Evolutionary conservation across 306 rosid species (phyloP), one percentile per base, ranked within the genome.

Genomic region (Coriaria nepalensis): DNA sequence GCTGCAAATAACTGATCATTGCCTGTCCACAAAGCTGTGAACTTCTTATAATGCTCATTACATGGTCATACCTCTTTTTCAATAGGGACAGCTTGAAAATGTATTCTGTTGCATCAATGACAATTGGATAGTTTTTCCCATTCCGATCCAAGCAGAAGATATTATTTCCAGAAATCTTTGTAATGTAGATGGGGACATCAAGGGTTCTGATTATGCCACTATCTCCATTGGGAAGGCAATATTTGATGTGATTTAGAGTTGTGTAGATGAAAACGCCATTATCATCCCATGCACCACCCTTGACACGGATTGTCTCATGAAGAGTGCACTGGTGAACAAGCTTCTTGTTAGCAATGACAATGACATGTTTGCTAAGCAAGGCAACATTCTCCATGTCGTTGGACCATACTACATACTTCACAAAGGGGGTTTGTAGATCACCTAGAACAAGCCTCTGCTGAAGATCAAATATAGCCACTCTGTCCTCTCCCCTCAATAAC

Each of bases 11-110:
- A 49, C 94, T 86, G 65, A 87, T 87, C 81, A 87, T 52, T 11
- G 96, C 96, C 71, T 83, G 93, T 60, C 96, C 94, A 63, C 94
- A 87, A 66, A 87, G 94, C 62, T 87, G 83, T 37, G 96, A 87
- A 69, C 63, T 87, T 68, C 55, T 83, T 68, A 87, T 87, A 87
- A 87, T 80, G 74, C 70, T 78, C 96, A 87, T 83, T 20, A 87
- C 96, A 69, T 78, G 75, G 67, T 83, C 96, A 61, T 67, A 83
- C 68, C 56, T 75, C 75, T 83, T 83, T 69, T 71, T 83, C 65
- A 80, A 45, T 37, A 87, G 61, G 47, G 93, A 83, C 62, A 87
- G 67, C 82, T 87, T 87, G 59, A 87, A 87, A 53, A 78, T 65
- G 53, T 87, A 87, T 57, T 87, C 96, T 5, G 96, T 76, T 0